Evolutionary conservation across 306 rosid species (phyloP).

Genomic region (Canavalia gladiata): DNA sequence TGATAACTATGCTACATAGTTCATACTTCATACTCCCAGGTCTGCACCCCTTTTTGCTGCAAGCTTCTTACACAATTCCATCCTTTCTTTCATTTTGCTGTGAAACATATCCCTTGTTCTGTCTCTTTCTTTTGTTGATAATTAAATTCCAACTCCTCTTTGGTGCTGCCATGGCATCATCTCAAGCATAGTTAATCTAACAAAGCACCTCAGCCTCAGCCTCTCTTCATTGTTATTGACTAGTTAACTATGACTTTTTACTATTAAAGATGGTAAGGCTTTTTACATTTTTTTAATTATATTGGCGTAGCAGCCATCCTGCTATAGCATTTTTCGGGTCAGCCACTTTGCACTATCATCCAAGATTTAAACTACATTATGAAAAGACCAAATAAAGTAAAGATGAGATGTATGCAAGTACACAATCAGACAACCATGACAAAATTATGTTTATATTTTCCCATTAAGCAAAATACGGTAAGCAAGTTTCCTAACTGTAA

Average conservation of each 20-base stretch:
- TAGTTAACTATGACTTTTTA: neutral
- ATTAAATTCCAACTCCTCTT: slow-evolving; percentile 1
- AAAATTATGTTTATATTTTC: neutral
- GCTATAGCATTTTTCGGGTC: neutral
- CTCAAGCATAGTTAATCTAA: slow-evolving; percentile 1
- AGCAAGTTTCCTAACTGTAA: slow-evolving; percentile 36
- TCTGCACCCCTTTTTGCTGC: neutral
- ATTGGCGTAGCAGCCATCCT: neutral
- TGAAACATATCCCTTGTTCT: neutral
- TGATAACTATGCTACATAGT: too few relatives aligned
- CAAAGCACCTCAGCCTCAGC: neutral
- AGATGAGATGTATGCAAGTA: neutral
- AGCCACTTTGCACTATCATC: neutral
- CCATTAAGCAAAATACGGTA: slow-evolving; percentile 25
- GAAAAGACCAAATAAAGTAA: slow-evolving; percentile 34
- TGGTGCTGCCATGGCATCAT: neutral
- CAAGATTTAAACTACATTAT: slow-evolving; percentile 6
- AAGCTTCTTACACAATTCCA: neutral
- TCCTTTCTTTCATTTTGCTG: neutral
- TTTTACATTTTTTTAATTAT: neutral
- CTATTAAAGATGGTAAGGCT: neutral
- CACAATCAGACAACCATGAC: slow-evolving; percentile 6
- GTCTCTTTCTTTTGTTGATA: neutral
- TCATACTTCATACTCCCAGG: neutral
- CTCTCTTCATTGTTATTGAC: neutral